Evolutionary conservation across 345 rosid species (phyloP), one percentile per base, ranked within the genome.

Genomic region (Rubroshorea leprosula): DNA sequence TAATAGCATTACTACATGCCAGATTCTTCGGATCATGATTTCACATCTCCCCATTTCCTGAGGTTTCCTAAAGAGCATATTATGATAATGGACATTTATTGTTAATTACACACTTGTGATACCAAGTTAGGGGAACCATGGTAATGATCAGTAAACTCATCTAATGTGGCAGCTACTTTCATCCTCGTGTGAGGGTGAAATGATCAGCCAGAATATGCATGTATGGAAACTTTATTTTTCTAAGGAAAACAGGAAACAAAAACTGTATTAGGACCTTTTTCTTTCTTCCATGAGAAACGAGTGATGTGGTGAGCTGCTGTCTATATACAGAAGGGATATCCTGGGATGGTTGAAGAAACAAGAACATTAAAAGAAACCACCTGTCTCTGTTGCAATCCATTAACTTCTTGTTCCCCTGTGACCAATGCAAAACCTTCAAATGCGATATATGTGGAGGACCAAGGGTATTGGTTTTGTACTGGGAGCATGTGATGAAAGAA

Each of bases 271-370:
- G 52, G 19, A 70, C 65, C 73, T 61, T 67, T 59, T 63, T 61
- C 68, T 69, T 64, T 27, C 67, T 69, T 55, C 61, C 58, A 26
- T 29, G 16, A 7, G 46, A 46, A 54, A 62, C 62, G 31, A 51
- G 20, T 58, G 55, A 65, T 27, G 39, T 51, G n/a, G n/a, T n/a
- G n/a, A 38, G 57, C 67, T 69, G 62, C 67, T 54, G 58, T 68
- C 53, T 66, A 75, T 78, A 61, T 74, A 80, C 78, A 76, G 65
- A n/a, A n/a, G n/a, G n/a, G n/a, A n/a, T n/a, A n/a, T n/a, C n/a
- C n/a, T n/a, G n/a, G n/a, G n/a, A n/a, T n/a, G n/a, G n/a, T n/a
- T n/a, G n/a, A n/a, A n/a, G n/a, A 54, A 49, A 51, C 39, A 60
- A 55, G 59, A 35, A 27, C 50, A 44, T 23, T 39, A 60, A 60